Evolutionary conservation across 2,329 filamentous ascomycete genomes (phyloP).

Genomic region (Phialophora chinensis): DNA sequence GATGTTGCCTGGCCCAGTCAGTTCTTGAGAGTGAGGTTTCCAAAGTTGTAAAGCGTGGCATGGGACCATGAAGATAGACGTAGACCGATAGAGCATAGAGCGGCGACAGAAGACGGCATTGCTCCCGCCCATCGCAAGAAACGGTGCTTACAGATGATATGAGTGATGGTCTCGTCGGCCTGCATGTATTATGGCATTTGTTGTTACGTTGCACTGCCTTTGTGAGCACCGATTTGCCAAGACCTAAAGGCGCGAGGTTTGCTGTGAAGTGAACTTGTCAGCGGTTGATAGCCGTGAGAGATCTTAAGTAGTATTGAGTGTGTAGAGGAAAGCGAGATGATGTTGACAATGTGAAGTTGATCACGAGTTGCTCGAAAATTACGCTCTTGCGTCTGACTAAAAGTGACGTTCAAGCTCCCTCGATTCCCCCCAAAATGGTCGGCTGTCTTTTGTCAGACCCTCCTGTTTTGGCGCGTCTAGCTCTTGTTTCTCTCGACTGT

Average conservation of each 20-base stretch:
- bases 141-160: neutral
- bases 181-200: neutral
- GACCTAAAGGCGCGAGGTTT: neutral
- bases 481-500: neutral
- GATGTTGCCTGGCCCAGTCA: conserved; percentile 57
- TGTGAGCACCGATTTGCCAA: neutral
- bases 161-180: neutral
- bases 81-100: conserved; percentile 3
- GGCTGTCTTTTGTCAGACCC: neutral
- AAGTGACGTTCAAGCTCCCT: neutral
- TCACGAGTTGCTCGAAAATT: neutral
- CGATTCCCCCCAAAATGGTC: neutral
- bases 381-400: neutral
- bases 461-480: neutral
- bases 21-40: conserved; percentile 47
- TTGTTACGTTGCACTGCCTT: neutral
- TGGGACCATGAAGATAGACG: conserved; percentile 4
- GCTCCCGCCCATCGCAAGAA: neutral
- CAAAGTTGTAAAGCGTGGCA: conserved; percentile 27
- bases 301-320: neutral
- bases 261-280: neutral
- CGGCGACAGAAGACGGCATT: neutral
- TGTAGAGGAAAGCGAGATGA: neutral
- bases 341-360: neutral
- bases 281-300: conserved; percentile 2